Percentiles rank a stretch among this genome's conserved stretches.
phyloP scores from a whole-genome alignment of 306 rosid genomes.

The Begonia masoniana region DNA sequence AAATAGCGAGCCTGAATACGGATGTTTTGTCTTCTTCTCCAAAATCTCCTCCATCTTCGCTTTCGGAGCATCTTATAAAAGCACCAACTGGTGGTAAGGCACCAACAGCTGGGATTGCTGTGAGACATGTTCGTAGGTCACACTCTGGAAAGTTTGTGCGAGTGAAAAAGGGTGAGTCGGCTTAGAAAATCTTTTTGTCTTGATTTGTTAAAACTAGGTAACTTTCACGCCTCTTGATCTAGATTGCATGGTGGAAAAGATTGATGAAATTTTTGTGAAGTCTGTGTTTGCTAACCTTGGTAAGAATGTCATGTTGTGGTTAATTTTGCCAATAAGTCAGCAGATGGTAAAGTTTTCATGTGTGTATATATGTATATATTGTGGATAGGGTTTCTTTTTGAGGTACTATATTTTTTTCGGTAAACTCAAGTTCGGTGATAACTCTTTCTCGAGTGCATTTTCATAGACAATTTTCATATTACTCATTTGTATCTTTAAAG shows the following conservation, averaged over 20 bases:
- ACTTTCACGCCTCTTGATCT: too few relatives aligned
- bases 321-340: too few relatives aligned
- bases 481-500: background rate
- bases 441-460: too few relatives aligned
- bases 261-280: too few relatives aligned
- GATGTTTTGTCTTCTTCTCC: constrained; percentile 80
- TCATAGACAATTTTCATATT: background rate
- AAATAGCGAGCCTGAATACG: constrained; percentile 61
- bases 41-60: constrained; percentile 64
- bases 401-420: too few relatives aligned
- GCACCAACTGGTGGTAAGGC: constrained; percentile 80
- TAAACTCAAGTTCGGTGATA: too few relatives aligned
- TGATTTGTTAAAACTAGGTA: background rate
- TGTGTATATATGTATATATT: too few relatives aligned
- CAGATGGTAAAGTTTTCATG: too few relatives aligned
- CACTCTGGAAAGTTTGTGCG: constrained; percentile 79
- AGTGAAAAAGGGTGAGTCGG: constrained; percentile 72
- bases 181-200: background rate
- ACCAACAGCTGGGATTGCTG: constrained; percentile 55
- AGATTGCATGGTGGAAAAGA: background rate
- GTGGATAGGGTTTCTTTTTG: too few relatives aligned
- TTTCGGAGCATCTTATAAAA: constrained; percentile 63
- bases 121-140: constrained; percentile 71
- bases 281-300: too few relatives aligned
- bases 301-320: too few relatives aligned